phyloP scores from a whole-genome alignment of 2,329 filamentous ascomycete genomes.

The Arthrinium phaeospermum region DNA sequence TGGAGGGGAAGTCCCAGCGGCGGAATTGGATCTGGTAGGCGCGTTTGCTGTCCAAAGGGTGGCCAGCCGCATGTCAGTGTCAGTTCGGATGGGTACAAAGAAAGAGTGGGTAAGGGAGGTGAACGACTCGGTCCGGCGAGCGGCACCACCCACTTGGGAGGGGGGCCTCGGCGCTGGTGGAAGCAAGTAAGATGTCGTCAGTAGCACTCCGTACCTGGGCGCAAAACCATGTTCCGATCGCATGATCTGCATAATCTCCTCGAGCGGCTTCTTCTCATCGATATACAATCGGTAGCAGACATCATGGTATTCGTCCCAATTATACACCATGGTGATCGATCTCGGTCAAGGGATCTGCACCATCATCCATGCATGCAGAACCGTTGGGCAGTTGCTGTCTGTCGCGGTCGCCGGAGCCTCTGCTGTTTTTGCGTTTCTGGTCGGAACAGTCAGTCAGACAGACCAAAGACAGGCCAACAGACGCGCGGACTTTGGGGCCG shows the following conservation, averaged over 20 bases:
- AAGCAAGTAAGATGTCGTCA: not conserved
- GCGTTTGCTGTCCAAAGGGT: constrained; percentile 63
- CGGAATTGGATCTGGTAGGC: constrained; percentile 79
- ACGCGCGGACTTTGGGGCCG: not conserved
- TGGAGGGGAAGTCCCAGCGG: constrained; percentile 79
- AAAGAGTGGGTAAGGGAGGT: not conserved
- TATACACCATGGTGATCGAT: constrained; percentile 49
- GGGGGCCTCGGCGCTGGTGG: not conserved
- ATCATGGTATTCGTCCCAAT: constrained; percentile 52
- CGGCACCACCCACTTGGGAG: not conserved
- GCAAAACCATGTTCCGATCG: constrained; percentile 68
- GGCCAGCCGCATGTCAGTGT: not conserved
- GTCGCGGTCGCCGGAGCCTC: constrained; percentile 7
- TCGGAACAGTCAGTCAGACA: constrained; percentile 7
- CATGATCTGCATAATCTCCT: constrained; percentile 78
- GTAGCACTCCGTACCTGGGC: constrained; percentile 60
- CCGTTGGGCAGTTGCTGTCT: not conserved
- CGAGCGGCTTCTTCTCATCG: constrained; percentile 72
- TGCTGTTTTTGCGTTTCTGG: constrained; percentile 6
- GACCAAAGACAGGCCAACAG: not conserved
- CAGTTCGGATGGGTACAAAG: not conserved
- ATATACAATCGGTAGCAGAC: constrained; percentile 70
- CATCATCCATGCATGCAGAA: no score
- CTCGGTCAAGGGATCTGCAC: not conserved
- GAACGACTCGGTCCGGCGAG: not conserved